Evolutionary conservation across 2,329 filamentous ascomycete genomes (phyloP).

Genomic region (Fusarium liriodendri): DNA sequence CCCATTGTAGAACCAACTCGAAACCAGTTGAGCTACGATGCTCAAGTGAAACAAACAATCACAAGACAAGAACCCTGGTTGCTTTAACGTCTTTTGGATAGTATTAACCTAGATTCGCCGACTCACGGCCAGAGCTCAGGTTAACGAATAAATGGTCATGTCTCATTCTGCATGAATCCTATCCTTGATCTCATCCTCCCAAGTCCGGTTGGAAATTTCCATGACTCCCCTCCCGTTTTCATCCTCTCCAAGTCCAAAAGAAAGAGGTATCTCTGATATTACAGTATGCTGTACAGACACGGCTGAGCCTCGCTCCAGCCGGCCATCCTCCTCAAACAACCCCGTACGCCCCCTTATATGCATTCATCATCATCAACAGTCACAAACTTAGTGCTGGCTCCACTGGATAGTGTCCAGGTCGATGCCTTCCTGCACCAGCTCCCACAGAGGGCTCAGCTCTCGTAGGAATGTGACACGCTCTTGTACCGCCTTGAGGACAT

Average conservation of each 20-base stretch:
- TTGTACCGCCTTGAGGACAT: slow-evolving; percentile 92
- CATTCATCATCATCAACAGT: background rate
- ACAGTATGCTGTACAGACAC: slow-evolving; percentile 49
- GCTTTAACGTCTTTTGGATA: background rate
- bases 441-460: slow-evolving; percentile 96
- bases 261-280: slow-evolving; percentile 49
- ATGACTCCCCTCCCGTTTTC: slow-evolving; percentile 37
- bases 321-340: slow-evolving; percentile 20
- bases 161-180: slow-evolving; percentile 36
- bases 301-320: slow-evolving; percentile 35
- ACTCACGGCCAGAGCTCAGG: background rate
- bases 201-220: slow-evolving; percentile 27
- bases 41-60: background rate
- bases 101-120: background rate
- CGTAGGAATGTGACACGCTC: slow-evolving; percentile 92
- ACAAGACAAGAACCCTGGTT: background rate
- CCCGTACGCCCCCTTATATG: slow-evolving; percentile 9
- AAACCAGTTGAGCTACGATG: background rate
- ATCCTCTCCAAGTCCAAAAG: slow-evolving; percentile 39
- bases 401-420: slow-evolving; percentile 97
- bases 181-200: slow-evolving; percentile 16
- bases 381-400: slow-evolving; percentile 83
- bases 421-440: slow-evolving; percentile 95
- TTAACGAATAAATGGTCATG: slow-evolving; percentile 30
- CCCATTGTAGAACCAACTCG: background rate